Evolutionary conservation across 2,329 filamentous ascomycete genomes (phyloP).

Genomic region (Karstenula rhodostoma): DNA sequence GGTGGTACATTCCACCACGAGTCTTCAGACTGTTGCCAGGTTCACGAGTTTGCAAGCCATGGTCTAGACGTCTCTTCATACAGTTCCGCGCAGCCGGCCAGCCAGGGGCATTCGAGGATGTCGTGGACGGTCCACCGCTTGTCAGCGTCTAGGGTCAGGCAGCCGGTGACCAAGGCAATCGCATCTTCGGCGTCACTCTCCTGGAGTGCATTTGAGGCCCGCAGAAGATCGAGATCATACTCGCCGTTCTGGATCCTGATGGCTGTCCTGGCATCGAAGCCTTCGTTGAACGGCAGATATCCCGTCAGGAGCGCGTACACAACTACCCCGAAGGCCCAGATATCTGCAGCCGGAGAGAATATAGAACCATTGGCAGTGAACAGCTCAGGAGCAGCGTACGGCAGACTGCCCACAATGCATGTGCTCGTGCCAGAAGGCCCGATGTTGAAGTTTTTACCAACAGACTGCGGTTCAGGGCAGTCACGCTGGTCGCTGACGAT

Average conservation of each 20-base stretch:
- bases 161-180: slow-evolving; percentile 66
- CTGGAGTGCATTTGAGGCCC: slow-evolving; percentile 52
- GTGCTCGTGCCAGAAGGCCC: slow-evolving; percentile 65
- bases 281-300: slow-evolving; percentile 68
- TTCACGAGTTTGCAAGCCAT: slow-evolving; percentile 36
- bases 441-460: slow-evolving; percentile 52
- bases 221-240: slow-evolving; percentile 63
- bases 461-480: slow-evolving; percentile 59
- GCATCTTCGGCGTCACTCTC: slow-evolving; percentile 53
- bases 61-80: slow-evolving; percentile 40
- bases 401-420: slow-evolving; percentile 67
- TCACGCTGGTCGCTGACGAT: slow-evolving; percentile 64
- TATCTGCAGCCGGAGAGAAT: slow-evolving; percentile 65
- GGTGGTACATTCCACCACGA: not conserved
- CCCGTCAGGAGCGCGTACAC: slow-evolving; percentile 68
- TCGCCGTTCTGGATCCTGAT: slow-evolving; percentile 67
- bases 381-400: slow-evolving; percentile 62
- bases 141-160: slow-evolving; percentile 64
- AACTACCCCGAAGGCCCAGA: slow-evolving; percentile 73
- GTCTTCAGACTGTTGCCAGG: not conserved
- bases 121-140: slow-evolving; percentile 66
- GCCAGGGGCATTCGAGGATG: slow-evolving; percentile 64
- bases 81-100: slow-evolving; percentile 48
- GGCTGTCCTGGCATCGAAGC: slow-evolving; percentile 65
- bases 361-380: slow-evolving; percentile 51